These are phyloP conservation scores for Fusarium subtropicale DNA, from an alignment of 2,329 filamentous ascomycete genomes.

Conservation along the genomic window DNA sequence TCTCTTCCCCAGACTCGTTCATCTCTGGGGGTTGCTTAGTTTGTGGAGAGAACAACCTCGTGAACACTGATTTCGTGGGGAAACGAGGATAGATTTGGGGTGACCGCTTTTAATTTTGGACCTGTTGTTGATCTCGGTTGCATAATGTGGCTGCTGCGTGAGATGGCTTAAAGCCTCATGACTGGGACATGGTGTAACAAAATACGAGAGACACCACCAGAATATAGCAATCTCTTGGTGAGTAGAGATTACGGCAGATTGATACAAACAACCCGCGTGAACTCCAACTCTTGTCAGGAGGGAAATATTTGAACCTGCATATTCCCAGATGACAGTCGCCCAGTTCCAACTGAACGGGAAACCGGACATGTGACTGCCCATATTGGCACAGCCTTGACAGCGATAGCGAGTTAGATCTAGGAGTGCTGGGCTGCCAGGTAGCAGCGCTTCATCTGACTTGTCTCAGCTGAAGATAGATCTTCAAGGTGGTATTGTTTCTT, in stretches of 20 bases:
- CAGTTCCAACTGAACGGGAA: slow-evolving; percentile 26
- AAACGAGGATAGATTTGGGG: slow-evolving; percentile 14
- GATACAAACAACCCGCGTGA: slow-evolving; percentile 10
- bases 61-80: slow-evolving; percentile 24
- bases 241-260: neutral
- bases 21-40: slow-evolving; percentile 21
- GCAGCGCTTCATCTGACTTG: slow-evolving; percentile 23
- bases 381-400: slow-evolving; percentile 22
- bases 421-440: slow-evolving; percentile 17
- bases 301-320: slow-evolving; percentile 24
- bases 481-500: slow-evolving; percentile 8
- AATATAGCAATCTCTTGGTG: neutral
- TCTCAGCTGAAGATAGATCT: slow-evolving; percentile 9
- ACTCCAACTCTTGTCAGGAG: slow-evolving; percentile 21
- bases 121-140: slow-evolving; percentile 6
- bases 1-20: neutral
- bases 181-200: neutral
- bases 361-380: slow-evolving; percentile 34
- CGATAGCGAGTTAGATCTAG: slow-evolving; percentile 17
- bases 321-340: slow-evolving; percentile 30
- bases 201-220: neutral
- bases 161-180: neutral
- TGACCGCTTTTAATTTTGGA: slow-evolving; percentile 24
- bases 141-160: neutral
- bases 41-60: slow-evolving; percentile 28